Conservation (phyloP, 371 early-diverging fungal species). For the Dinochytrium kinnereticum region DNA sequence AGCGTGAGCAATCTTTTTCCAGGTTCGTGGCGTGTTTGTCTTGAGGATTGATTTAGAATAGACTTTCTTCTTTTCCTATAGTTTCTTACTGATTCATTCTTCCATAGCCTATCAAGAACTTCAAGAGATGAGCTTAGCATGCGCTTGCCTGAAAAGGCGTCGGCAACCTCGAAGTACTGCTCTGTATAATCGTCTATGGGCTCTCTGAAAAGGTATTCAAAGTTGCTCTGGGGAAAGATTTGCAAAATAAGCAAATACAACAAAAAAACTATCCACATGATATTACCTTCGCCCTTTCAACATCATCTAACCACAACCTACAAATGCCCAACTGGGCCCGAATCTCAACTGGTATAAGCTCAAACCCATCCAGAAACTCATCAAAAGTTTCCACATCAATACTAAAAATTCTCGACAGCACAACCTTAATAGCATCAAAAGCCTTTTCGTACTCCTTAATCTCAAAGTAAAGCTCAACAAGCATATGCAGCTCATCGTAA, state of each 20-base stretch:
- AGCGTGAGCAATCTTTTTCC: constrained; percentile 70
- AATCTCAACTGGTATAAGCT: constrained; percentile 77
- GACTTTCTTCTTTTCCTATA: not conserved
- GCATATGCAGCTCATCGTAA: constrained; percentile 81
- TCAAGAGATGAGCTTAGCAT: constrained; percentile 64
- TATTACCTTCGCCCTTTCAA: constrained; percentile 68
- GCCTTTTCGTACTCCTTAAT: constrained; percentile 74
- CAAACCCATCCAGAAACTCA: constrained; percentile 18
- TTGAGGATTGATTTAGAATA: constrained; percentile 9
- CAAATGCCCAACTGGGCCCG: constrained; percentile 85
- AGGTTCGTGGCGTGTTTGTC: constrained; percentile 33
- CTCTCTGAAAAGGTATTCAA: constrained; percentile 61
- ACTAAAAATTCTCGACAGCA: constrained; percentile 61
- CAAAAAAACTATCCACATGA: not conserved
- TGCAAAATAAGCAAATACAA: not conserved
- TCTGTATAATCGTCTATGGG: constrained; percentile 47
- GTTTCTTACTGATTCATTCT: constrained; percentile 43
- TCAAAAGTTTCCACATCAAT: not conserved
- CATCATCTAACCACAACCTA: constrained; percentile 73
- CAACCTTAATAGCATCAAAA: constrained; percentile 70
- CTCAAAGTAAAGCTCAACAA: constrained; percentile 83
- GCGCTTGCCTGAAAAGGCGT: constrained; percentile 74
- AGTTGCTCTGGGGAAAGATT: constrained; percentile 60
- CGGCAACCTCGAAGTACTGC: constrained; percentile 79
- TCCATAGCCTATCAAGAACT: constrained; percentile 51